Evolutionary conservation across 2,329 filamentous ascomycete species (phyloP).

Genomic region (Stagonosporopsis vannaccii): DNA sequence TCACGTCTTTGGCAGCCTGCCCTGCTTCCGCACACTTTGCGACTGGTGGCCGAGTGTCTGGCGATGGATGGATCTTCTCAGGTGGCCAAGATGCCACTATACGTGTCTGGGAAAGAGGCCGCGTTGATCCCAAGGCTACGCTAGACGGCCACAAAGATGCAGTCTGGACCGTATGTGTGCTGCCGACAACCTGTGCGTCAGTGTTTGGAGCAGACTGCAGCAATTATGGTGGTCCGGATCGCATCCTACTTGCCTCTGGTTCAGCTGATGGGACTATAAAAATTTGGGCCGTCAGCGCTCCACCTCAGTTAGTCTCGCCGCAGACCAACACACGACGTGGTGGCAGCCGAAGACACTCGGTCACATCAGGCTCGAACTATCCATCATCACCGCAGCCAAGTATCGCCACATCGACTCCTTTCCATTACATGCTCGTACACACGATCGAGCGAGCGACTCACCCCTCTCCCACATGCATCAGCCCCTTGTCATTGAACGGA

Average conservation of each 20-base stretch:
- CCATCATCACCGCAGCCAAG: conserved; percentile 89
- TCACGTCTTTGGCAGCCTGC: conserved; percentile 86
- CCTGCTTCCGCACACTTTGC: conserved; percentile 87
- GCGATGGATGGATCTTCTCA: conserved; percentile 98
- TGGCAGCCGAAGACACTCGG: conserved; percentile 86
- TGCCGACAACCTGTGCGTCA: conserved; percentile 80
- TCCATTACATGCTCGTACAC: conserved; percentile 87
- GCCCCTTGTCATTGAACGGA: conserved; percentile 81
- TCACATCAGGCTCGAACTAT: conserved; percentile 92
- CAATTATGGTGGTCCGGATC: conserved; percentile 80
- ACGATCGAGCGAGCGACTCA: conserved; percentile 75
- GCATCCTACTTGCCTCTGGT: conserved; percentile 89
- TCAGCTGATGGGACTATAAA: conserved; percentile 90
- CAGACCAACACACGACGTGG: conserved; percentile 75
- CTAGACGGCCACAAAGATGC: conserved; percentile 94
- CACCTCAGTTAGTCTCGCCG: conserved; percentile 83
- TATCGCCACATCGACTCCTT: conserved; percentile 82
- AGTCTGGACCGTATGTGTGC: conserved; percentile 92
- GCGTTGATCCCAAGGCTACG: conserved; percentile 94
- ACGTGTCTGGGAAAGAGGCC: conserved; percentile 91
- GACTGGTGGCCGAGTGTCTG: conserved; percentile 83
- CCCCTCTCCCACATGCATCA: conserved; percentile 88
- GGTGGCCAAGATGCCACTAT: conserved; percentile 94
- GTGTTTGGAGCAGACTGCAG: conserved; percentile 78
- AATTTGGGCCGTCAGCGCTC: conserved; percentile 92